Conservation (phyloP, 345 rosid species). For the Eucalyptus erythrocorys region DNA sequence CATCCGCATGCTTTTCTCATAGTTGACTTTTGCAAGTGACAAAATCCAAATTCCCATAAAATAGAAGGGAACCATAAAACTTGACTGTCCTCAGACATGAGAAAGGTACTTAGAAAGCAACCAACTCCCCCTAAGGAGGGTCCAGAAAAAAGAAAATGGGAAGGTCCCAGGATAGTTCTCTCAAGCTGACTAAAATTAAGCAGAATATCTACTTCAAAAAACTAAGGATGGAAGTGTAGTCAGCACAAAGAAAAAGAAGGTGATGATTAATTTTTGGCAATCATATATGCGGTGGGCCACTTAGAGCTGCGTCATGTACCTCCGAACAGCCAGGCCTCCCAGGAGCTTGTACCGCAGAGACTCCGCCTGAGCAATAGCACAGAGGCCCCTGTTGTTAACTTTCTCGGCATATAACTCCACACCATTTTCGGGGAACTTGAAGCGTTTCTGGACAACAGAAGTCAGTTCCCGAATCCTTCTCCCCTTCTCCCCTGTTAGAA, state of each 20-base stretch:
- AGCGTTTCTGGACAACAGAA: constrained; percentile 7
- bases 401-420: constrained; percentile 8
- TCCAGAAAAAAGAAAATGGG: neutral
- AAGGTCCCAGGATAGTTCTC: neutral
- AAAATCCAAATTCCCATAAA: neutral
- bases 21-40: neutral
- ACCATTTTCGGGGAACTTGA: constrained; percentile 9
- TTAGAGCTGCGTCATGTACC: neutral
- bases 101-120: neutral
- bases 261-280: neutral
- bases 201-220: neutral
- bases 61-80: neutral
- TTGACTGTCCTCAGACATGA: neutral
- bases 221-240: neutral
- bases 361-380: constrained; percentile 14
- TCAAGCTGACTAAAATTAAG: neutral
- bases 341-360: constrained; percentile 11
- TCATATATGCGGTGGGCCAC: neutral
- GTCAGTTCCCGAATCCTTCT: constrained; percentile 9
- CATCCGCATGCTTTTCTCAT: neutral
- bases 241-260: neutral
- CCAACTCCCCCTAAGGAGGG: neutral
- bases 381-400: constrained; percentile 12
- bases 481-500: constrained; percentile 6
- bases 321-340: constrained; percentile 12